Evolutionary conservation across 805 yeast genomes (phyloP).

Genomic region (Lipomyces spencermartinsiae): DNA sequence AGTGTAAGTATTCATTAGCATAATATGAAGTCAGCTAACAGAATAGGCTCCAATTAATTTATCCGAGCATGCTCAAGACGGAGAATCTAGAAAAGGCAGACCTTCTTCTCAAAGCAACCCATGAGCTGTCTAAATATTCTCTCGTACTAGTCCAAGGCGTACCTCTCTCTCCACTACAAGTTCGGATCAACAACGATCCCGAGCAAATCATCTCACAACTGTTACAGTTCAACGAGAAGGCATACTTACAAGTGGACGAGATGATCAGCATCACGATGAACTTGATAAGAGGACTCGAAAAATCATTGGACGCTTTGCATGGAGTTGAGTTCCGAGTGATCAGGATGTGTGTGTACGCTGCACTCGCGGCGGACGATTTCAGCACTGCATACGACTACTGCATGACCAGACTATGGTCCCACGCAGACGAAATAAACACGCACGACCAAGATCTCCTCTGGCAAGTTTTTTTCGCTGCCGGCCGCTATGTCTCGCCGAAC

Average conservation of each 20-base stretch:
- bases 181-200: slow-evolving; percentile 39
- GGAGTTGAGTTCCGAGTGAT: slow-evolving; percentile 28
- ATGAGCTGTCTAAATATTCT: slow-evolving; percentile 43
- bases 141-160: slow-evolving; percentile 42
- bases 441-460: slow-evolving; percentile 54
- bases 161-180: slow-evolving; percentile 42
- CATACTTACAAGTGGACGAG: slow-evolving; percentile 43
- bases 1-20: slow-evolving; percentile 23
- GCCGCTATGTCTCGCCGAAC: slow-evolving; percentile 59
- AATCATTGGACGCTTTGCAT: slow-evolving; percentile 8
- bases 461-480: slow-evolving; percentile 78
- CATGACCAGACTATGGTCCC: slow-evolving; percentile 34
- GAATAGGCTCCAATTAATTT: slow-evolving; percentile 38
- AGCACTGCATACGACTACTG: slow-evolving; percentile 57
- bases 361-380: slow-evolving; percentile 69
- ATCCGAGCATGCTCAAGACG: slow-evolving; percentile 18
- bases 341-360: slow-evolving; percentile 65
- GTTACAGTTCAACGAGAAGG: slow-evolving; percentile 44
- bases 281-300: slow-evolving; percentile 22
- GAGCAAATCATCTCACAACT: slow-evolving; percentile 42
- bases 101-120: slow-evolving; percentile 41
- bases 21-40: neutral
- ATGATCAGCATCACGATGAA: slow-evolving; percentile 34
- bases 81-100: slow-evolving; percentile 36
- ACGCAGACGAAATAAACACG: slow-evolving; percentile 29